Evolutionary conservation across 768 basidiomycete genomes (phyloP).

Genomic region (Phylloporus sp.): DNA sequence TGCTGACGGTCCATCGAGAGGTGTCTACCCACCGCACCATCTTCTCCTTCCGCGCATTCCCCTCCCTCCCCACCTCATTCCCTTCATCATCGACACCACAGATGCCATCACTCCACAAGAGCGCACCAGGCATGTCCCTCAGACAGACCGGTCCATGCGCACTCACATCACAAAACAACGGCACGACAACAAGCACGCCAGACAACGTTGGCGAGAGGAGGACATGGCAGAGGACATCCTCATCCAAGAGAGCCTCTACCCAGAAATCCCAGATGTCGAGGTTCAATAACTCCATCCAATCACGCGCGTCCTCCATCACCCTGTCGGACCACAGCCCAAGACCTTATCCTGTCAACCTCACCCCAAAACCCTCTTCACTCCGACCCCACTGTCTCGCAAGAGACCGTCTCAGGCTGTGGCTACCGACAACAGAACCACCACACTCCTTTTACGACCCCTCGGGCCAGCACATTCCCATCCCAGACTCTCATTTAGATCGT

Average conservation of each 20-base stretch:
- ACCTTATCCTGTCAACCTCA: not conserved
- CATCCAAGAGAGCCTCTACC: no score
- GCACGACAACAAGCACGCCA: no score
- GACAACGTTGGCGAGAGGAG: no score
- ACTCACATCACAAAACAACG: no score
- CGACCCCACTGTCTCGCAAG: not conserved
- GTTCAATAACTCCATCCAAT: not conserved
- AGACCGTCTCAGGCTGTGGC: not conserved
- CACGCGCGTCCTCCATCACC: not conserved
- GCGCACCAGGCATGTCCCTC: not conserved
- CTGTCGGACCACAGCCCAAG: not conserved
- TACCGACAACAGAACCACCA: not conserved
- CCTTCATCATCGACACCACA: not conserved
- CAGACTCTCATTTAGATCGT: not conserved
- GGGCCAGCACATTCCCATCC: not conserved
- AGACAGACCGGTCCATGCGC: not conserved
- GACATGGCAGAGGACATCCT: no score
- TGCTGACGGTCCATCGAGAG: not conserved
- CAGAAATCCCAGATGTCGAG: no score
- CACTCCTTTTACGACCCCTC: not conserved
- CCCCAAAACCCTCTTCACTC: not conserved
- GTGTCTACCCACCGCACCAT: slow-evolving; percentile 20
- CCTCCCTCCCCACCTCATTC: slow-evolving; percentile 13
- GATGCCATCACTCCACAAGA: not conserved
- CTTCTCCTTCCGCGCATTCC: slow-evolving; percentile 34